Percentiles rank a stretch among this genome's conserved stretches.
These are phyloP conservation scores for Sungouiella blattae DNA, from an alignment of 805 yeast species.

Conservation along the genomic window DNA sequence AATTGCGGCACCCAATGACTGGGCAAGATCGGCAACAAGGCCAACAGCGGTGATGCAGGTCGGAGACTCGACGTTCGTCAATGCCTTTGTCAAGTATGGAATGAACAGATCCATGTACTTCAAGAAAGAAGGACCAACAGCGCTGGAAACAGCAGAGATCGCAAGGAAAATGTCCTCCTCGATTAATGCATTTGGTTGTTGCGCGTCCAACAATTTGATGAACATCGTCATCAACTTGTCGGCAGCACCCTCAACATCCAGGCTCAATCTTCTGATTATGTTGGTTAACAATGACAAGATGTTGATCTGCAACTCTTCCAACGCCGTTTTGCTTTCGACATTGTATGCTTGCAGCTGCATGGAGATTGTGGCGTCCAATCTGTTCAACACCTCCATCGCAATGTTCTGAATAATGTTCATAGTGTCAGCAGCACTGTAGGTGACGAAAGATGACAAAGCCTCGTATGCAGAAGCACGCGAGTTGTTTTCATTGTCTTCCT, in stretches of 20 bases:
- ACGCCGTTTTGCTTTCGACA: slow-evolving; percentile 68
- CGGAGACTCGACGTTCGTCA: slow-evolving; percentile 78
- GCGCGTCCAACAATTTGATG: slow-evolving; percentile 58
- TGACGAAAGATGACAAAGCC: slow-evolving; percentile 79
- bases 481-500: slow-evolving; percentile 77
- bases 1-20: slow-evolving; percentile 74
- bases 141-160: slow-evolving; percentile 82
- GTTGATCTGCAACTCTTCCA: slow-evolving; percentile 88
- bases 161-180: slow-evolving; percentile 96
- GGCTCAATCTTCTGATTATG: slow-evolving; percentile 76
- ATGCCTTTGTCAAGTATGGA: slow-evolving; percentile 77
- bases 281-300: slow-evolving; percentile 74
- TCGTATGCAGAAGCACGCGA: slow-evolving; percentile 96
- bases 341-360: slow-evolving; percentile 53
- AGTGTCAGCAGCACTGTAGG: slow-evolving; percentile 67
- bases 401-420: slow-evolving; percentile 65
- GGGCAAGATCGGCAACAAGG: slow-evolving; percentile 88
- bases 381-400: slow-evolving; percentile 68
- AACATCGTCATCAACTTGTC: slow-evolving; percentile 84
- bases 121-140: slow-evolving; percentile 67
- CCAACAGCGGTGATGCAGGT: slow-evolving; percentile 91
- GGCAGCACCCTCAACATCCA: slow-evolving; percentile 61
- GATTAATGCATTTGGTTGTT: slow-evolving; percentile 67
- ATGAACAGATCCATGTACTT: slow-evolving; percentile 78
- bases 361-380: slow-evolving; percentile 67